Conservation (phyloP, 2,329 filamentous ascomycete genomes). For the Epicoccum nigrum region DNA sequence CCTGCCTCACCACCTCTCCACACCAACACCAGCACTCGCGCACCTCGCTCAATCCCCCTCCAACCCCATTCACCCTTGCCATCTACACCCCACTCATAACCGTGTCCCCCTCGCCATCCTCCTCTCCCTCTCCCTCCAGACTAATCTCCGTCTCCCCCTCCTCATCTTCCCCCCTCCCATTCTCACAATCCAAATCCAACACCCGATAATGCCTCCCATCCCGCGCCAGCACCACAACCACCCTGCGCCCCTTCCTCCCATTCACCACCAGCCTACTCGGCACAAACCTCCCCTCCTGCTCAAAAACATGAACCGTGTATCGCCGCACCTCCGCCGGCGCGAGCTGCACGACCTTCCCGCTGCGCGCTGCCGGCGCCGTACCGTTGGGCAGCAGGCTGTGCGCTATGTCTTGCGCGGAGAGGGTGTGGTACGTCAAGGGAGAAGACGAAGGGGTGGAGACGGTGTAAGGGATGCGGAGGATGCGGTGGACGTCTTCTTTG, state of each 20-base stretch:
- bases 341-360: slow-evolving; percentile 8
- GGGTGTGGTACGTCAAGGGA: slow-evolving; percentile 6
- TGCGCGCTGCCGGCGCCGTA: background rate
- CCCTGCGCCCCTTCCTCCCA: slow-evolving; percentile 59
- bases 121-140: slow-evolving; percentile 17
- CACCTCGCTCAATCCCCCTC: too few species aligned
- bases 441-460: slow-evolving; percentile 2
- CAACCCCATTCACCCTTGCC: background rate
- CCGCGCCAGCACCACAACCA: slow-evolving; percentile 61
- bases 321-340: slow-evolving; percentile 14
- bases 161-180: slow-evolving; percentile 30
- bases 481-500: background rate
- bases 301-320: slow-evolving; percentile 57
- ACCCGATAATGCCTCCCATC: slow-evolving; percentile 61
- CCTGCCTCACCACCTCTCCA: too few species aligned
- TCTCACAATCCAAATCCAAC: slow-evolving; percentile 58
- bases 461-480: slow-evolving; percentile 34
- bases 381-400: slow-evolving; percentile 14
- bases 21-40: too few species aligned
- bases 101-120: slow-evolving; percentile 20
- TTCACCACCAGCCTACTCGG: slow-evolving; percentile 61
- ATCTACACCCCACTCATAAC: slow-evolving; percentile 25
- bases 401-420: slow-evolving; percentile 2
- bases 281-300: slow-evolving; percentile 48
- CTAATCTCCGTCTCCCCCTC: slow-evolving; percentile 3